Percentiles rank a stretch among this genome's conserved stretches.
phyloP scores from a whole-genome alignment of 2,329 filamentous ascomycete species.

The Atkinsonella hypoxylon region DNA sequence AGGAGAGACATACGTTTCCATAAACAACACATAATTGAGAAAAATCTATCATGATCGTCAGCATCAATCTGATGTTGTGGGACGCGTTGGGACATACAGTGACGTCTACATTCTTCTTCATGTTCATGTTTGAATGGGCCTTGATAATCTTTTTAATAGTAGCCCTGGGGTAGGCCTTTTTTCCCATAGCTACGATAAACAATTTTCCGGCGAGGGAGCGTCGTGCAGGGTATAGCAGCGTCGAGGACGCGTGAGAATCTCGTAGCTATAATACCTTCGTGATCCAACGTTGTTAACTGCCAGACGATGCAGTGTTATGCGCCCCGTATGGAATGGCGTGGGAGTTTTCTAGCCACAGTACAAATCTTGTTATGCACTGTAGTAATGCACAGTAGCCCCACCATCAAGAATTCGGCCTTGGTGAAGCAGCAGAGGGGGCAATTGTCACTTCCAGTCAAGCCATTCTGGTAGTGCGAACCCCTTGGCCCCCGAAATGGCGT shows the following conservation, averaged over 20 bases:
- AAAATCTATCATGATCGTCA: conserved; percentile 51
- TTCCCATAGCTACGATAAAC: conserved; percentile 29
- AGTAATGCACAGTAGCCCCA: background rate
- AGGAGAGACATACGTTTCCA: conserved; percentile 42
- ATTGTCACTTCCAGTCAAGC: background rate
- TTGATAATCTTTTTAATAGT: conserved; percentile 86
- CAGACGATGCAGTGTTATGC: background rate
- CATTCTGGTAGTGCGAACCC: background rate
- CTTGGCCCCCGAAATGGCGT: conserved; percentile 20
- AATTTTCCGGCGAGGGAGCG: background rate
- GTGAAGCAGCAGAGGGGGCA: background rate
- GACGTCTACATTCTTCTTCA: conserved; percentile 80
- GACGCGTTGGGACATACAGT: conserved; percentile 40
- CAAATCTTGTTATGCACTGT: background rate
- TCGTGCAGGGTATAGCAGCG: background rate
- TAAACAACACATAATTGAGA: conserved; percentile 72
- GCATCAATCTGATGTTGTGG: conserved; percentile 9
- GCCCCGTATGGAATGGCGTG: background rate
- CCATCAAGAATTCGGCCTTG: background rate
- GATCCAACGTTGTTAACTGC: background rate
- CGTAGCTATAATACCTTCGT: background rate
- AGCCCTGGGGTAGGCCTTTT: conserved; percentile 71
- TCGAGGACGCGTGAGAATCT: background rate
- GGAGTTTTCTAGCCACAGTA: background rate
- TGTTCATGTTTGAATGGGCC: conserved; percentile 66